These are phyloP conservation scores for Casuarina equisetifolia DNA, from an alignment of 306 rosid genomes.

Conservation along the genomic window DNA sequence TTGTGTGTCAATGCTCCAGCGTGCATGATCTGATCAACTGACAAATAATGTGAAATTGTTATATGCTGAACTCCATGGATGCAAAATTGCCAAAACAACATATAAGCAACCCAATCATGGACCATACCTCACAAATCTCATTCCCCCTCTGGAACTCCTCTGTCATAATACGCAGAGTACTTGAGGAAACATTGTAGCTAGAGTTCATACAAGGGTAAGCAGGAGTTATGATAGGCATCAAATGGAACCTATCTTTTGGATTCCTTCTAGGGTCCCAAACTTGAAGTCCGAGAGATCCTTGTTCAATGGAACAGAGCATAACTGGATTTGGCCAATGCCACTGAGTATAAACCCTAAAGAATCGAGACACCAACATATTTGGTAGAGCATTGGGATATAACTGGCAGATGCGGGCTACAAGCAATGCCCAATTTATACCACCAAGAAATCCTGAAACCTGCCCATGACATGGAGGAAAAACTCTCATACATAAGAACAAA, in stretches of 20 bases:
- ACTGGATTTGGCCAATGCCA: constrained; percentile 99
- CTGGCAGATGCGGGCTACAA: constrained; percentile 99
- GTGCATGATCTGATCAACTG: not conserved
- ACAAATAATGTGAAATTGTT: not conserved
- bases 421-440: constrained; percentile 96
- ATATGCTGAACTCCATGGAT: not conserved
- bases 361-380: constrained; percentile 91
- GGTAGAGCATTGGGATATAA: constrained; percentile 93
- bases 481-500: constrained; percentile 26
- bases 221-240: constrained; percentile 98
- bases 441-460: constrained; percentile 99
- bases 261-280: constrained; percentile 98
- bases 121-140: constrained; percentile 84
- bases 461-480: constrained; percentile 33
- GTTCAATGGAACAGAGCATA: constrained; percentile 89
- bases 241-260: constrained; percentile 75
- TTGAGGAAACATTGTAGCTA: constrained; percentile 87
- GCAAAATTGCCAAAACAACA: constrained; percentile 10
- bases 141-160: constrained; percentile 93
- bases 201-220: constrained; percentile 99
- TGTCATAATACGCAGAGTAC: constrained; percentile 85
- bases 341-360: constrained; percentile 89
- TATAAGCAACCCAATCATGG: constrained; percentile 14
- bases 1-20: not conserved
- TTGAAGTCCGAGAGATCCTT: constrained; percentile 87